A percentile compares a stretch with the other conserved stretches of the same genome.
phyloP scores from a whole-genome alignment of 225 moss, liverwort and hornwort species.

The Sphagnum contortum region DNA sequence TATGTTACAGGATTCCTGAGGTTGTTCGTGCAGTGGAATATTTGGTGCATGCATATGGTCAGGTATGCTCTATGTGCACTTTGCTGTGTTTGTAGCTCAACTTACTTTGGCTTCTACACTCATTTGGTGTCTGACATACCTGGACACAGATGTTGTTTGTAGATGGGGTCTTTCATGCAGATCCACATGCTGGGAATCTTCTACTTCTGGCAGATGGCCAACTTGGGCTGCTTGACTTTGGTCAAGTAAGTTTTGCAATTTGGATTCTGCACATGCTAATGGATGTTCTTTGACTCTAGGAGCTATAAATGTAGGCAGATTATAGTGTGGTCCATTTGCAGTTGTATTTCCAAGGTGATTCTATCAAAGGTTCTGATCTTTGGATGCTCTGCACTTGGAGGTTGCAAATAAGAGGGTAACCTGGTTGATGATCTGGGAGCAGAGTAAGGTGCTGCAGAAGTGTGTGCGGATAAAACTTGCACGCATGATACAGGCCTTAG shows the following conservation, averaged over 20 bases:
- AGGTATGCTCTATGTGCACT: conserved; percentile 32
- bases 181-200: conserved; percentile 97
- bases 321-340: too few species aligned
- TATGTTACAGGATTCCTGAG: conserved; percentile 67
- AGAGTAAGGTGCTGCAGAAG: conserved; percentile 84
- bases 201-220: conserved; percentile 81
- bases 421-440: conserved; percentile 4
- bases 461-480: conserved; percentile 67
- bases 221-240: conserved; percentile 90
- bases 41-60: conserved; percentile 77
- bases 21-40: conserved; percentile 54
- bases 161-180: conserved; percentile 96
- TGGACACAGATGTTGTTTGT: conserved; percentile 71
- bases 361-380: background rate
- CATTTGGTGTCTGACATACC: background rate
- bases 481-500: conserved; percentile 60
- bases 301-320: too few species aligned
- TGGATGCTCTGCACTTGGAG: background rate
- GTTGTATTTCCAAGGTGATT: too few species aligned
- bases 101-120: too few species aligned
- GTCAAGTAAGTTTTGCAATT: conserved; percentile 44
- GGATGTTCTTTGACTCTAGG: background rate
- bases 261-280: background rate
- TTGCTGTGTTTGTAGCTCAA: too few species aligned
- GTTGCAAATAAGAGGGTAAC: background rate